phyloP scores from a whole-genome alignment of 2,329 filamentous ascomycete genomes.

The Claviceps sp. region DNA sequence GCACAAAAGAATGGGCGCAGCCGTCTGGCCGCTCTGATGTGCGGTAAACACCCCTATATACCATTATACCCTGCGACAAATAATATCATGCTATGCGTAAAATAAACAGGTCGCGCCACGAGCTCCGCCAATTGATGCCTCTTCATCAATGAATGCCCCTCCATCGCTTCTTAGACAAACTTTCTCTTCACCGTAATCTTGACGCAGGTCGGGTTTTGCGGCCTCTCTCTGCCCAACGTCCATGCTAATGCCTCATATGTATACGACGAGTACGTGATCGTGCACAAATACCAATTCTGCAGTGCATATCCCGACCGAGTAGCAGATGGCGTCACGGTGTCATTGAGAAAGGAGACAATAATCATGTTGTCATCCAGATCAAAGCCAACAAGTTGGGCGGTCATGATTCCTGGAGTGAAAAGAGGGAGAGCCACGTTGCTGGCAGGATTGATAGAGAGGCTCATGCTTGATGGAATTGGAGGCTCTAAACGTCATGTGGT shows the following conservation, averaged over 20 bases:
- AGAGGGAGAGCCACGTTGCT: constrained; percentile 11
- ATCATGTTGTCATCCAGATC: constrained; percentile 7
- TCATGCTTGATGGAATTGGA: constrained; percentile 5
- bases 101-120: neutral
- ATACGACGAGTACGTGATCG: constrained; percentile 8
- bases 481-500: neutral
- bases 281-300: constrained; percentile 11
- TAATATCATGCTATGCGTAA: too few species aligned
- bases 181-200: constrained; percentile 10
- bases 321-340: constrained; percentile 6
- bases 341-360: constrained; percentile 10
- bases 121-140: neutral
- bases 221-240: constrained; percentile 6
- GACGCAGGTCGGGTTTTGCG: constrained; percentile 13
- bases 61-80: too few species aligned
- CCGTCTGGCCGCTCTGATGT: too few species aligned
- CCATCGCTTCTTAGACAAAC: constrained; percentile 4
- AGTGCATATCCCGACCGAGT: constrained; percentile 1
- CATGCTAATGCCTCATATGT: constrained; percentile 9
- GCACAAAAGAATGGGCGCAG: too few species aligned
- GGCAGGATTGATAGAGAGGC: constrained; percentile 6
- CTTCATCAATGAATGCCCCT: neutral
- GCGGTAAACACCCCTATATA: too few species aligned
- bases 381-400: constrained; percentile 13
- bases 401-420: constrained; percentile 8